Conservation (phyloP, 2,329 filamentous ascomycete genomes). For the Huntiella bhutanensis region DNA sequence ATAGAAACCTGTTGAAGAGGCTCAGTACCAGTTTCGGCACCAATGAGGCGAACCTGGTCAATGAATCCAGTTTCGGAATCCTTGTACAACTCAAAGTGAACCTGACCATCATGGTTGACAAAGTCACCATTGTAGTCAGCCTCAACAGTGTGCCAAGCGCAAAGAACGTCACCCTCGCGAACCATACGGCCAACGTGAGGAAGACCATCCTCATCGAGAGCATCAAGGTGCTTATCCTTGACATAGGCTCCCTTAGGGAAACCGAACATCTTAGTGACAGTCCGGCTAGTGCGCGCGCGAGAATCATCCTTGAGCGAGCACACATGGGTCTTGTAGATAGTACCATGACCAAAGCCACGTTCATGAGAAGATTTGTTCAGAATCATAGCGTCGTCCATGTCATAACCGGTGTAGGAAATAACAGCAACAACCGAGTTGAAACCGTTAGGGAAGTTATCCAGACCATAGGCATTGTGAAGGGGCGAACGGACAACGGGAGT, state of each 20-base stretch:
- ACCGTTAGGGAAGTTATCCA: slow-evolving; percentile 96
- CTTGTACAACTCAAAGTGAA: slow-evolving; percentile 86
- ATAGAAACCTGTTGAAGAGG: slow-evolving; percentile 76
- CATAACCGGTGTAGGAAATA: slow-evolving; percentile 96
- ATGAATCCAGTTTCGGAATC: slow-evolving; percentile 74
- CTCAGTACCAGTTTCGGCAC: slow-evolving; percentile 64
- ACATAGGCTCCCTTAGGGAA: slow-evolving; percentile 65
- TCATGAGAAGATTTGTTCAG: slow-evolving; percentile 95
- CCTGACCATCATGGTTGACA: slow-evolving; percentile 69
- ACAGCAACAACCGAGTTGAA: slow-evolving; percentile 92
- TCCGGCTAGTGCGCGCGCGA: slow-evolving; percentile 44
- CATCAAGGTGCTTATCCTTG: slow-evolving; percentile 48
- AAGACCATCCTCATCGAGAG: slow-evolving; percentile 73
- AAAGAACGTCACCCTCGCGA: slow-evolving; percentile 64
- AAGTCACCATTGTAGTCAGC: slow-evolving; percentile 61
- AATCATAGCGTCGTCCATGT: slow-evolving; percentile 99
- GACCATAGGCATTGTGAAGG: slow-evolving; percentile 84
- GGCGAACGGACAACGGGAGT: slow-evolving; percentile 84
- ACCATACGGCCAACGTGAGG: slow-evolving; percentile 64
- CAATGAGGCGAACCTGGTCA: slow-evolving; percentile 82
- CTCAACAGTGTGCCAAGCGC: slow-evolving; percentile 75
- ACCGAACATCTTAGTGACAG: slow-evolving; percentile 68
- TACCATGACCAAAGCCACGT: slow-evolving; percentile 84
- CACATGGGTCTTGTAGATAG: slow-evolving; percentile 95
- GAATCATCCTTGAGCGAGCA: slow-evolving; percentile 68